phyloP scores from a whole-genome alignment of 768 basidiomycete species.

The Asterophora parasitica region DNA sequence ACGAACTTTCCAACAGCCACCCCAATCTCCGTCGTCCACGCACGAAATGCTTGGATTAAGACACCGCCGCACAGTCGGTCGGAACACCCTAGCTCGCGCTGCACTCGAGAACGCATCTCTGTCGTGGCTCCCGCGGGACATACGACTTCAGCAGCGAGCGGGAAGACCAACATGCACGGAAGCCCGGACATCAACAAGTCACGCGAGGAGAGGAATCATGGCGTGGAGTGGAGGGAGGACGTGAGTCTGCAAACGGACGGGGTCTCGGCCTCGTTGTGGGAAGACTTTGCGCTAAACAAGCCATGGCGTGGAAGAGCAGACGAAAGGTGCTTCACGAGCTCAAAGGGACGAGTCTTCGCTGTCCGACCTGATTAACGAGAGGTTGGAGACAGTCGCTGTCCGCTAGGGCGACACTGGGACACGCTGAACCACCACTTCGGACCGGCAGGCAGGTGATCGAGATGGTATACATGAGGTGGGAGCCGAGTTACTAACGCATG shows the following conservation, averaged over 20 bases:
- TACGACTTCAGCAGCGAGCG: slow-evolving; percentile 32
- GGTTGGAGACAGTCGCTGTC: slow-evolving; percentile 14
- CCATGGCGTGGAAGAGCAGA: slow-evolving; percentile 13
- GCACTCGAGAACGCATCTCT: slow-evolving; percentile 59
- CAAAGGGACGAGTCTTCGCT: slow-evolving; percentile 18
- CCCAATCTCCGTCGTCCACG: slow-evolving; percentile 9
- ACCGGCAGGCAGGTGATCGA: slow-evolving; percentile 22
- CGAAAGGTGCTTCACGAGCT: slow-evolving; percentile 5
- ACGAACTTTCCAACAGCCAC: slow-evolving; percentile 16
- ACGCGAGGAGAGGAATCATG: slow-evolving; percentile 2
- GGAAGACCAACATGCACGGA: slow-evolving; percentile 23
- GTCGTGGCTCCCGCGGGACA: slow-evolving; percentile 40
- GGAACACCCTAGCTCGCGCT: slow-evolving; percentile 13
- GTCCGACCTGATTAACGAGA: slow-evolving; percentile 18
- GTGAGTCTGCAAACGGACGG: slow-evolving; percentile 11
- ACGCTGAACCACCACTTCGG: slow-evolving; percentile 12
- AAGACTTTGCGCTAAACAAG: slow-evolving; percentile 9
- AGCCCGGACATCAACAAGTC: background rate
- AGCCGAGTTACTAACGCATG: slow-evolving; percentile 34
- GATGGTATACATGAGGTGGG: slow-evolving; percentile 24
- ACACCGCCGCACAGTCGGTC: slow-evolving; percentile 12
- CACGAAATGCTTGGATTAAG: slow-evolving; percentile 1
- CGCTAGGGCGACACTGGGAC: slow-evolving; percentile 24
- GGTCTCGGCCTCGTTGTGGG: slow-evolving; percentile 1
- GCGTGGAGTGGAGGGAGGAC: background rate